Conservation (phyloP, 129 eudicot genomes). For the Chrysanthemum lavandulifolium region DNA sequence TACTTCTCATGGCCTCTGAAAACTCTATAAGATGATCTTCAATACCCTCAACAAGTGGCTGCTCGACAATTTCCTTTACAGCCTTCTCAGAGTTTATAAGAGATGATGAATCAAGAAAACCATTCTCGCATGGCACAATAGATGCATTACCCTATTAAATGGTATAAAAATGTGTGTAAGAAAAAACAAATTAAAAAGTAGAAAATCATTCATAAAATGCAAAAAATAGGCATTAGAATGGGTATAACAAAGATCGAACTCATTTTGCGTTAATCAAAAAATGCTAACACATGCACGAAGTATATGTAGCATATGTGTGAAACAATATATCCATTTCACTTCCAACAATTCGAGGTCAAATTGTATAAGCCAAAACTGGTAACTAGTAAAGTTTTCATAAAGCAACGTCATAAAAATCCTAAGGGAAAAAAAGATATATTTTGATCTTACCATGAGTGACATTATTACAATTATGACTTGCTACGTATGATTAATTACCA, state of each 20-base stretch:
- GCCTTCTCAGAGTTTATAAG: conserved; percentile 66
- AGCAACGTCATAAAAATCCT: no score
- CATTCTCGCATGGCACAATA: conserved; percentile 57
- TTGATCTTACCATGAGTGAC: background rate
- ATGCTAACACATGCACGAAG: no score
- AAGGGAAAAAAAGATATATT: no score
- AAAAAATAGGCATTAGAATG: background rate
- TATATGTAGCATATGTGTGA: no score
- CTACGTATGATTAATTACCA: background rate
- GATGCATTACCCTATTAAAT: conserved; percentile 43
- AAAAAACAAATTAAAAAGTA: background rate
- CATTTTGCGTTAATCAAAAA: no score
- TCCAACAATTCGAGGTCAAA: no score
- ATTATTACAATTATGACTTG: background rate
- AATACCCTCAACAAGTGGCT: conserved; percentile 68
- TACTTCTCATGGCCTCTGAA: conserved; percentile 96
- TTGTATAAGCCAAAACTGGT: no score
- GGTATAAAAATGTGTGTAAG: conserved; percentile 1
- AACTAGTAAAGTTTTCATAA: no score
- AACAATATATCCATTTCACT: no score
- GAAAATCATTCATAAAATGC: background rate
- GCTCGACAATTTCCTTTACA: conserved; percentile 64
- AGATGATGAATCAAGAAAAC: conserved; percentile 48
- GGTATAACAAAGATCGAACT: no score
- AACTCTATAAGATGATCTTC: conserved; percentile 91